A percentile compares a stretch with the other conserved stretches of the same genome.
These are phyloP conservation scores for Thinopyrum elongatum DNA, from an alignment of 176 grass and related monocot genomes.

Conservation along the genomic window DNA sequence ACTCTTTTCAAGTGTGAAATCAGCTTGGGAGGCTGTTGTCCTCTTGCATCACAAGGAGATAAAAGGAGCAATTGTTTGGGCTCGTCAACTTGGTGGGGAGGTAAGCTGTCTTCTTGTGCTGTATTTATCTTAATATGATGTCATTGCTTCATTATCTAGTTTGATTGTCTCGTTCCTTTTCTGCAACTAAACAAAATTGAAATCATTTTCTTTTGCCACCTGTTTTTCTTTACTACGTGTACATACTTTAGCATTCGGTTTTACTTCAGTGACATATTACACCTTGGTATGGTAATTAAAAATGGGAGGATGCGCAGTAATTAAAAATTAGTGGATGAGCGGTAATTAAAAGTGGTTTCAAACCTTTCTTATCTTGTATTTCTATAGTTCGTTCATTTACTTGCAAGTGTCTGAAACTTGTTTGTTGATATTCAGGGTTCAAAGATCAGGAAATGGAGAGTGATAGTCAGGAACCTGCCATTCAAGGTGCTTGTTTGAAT, in stretches of 20 bases:
- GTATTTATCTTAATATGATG: not conserved
- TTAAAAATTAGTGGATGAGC: not conserved
- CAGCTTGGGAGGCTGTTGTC: slow-evolving; percentile 63
- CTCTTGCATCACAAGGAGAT: slow-evolving; percentile 75
- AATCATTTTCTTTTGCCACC: not conserved
- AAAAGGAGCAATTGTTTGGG: slow-evolving; percentile 74
- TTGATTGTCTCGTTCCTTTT: slow-evolving; percentile 14
- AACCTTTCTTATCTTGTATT: not conserved
- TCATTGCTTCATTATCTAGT: not conserved
- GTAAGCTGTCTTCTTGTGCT: slow-evolving; percentile 34
- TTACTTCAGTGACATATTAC: not conserved
- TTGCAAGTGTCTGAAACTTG: slow-evolving; percentile 23
- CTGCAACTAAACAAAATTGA: not conserved
- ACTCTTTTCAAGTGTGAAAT: slow-evolving; percentile 78
- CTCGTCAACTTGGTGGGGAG: slow-evolving; percentile 96
- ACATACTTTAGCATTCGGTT: not conserved
- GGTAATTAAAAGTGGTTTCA: not conserved
- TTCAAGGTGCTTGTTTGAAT: slow-evolving; percentile 78
- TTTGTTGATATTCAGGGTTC: slow-evolving; percentile 58
- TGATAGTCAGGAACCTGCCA: slow-evolving; percentile 90
- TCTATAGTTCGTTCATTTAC: not conserved
- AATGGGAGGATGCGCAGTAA: not conserved
- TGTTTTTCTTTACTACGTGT: not conserved
- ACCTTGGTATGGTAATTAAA: not conserved
- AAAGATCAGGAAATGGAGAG: slow-evolving; percentile 90